These are phyloP conservation scores for Chimonanthus praecox DNA, from an alignment of 164 flowering plant species.

Conservation along the genomic window DNA sequence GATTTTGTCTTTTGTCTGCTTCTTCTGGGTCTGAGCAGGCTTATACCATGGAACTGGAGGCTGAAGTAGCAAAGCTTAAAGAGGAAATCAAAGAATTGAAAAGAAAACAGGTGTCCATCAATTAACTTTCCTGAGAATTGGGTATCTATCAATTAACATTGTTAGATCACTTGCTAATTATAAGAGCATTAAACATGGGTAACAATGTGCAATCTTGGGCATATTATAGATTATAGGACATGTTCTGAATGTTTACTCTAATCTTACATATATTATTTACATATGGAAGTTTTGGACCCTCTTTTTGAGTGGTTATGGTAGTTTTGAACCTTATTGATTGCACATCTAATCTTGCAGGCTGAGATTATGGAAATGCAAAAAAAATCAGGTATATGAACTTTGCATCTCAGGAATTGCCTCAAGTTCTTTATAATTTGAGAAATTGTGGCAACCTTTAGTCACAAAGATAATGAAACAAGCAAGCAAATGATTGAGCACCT, in stretches of 20 bases:
- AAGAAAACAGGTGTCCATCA: conserved; percentile 55
- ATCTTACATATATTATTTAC: not conserved
- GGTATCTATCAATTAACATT: not conserved
- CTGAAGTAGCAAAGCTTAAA: conserved; percentile 83
- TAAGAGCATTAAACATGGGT: not conserved
- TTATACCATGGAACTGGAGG: conserved; percentile 91
- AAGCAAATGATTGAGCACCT: not conserved
- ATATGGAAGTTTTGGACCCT: not conserved
- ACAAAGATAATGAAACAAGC: not conserved
- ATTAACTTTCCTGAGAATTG: not conserved
- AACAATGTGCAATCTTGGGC: not conserved
- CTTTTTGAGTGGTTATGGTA: not conserved
- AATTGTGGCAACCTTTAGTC: not conserved
- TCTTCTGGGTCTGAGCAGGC: conserved; percentile 43
- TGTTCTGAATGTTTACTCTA: not conserved
- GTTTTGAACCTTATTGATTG: not conserved
- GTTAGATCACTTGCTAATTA: not conserved
- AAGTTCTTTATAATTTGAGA: not conserved
- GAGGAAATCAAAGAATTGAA: conserved; percentile 69
- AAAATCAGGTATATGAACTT: conserved; percentile 51
- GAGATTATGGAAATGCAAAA: conserved; percentile 68
- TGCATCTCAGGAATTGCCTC: not conserved
- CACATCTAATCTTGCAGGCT: conserved; percentile 43
- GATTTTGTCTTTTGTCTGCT: not conserved
- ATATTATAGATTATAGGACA: not conserved